Evolutionary conservation across 2,329 filamentous ascomycete species (phyloP), one percentile per base, ranked within the genome.

Genomic region (Xylaria sp.): DNA sequence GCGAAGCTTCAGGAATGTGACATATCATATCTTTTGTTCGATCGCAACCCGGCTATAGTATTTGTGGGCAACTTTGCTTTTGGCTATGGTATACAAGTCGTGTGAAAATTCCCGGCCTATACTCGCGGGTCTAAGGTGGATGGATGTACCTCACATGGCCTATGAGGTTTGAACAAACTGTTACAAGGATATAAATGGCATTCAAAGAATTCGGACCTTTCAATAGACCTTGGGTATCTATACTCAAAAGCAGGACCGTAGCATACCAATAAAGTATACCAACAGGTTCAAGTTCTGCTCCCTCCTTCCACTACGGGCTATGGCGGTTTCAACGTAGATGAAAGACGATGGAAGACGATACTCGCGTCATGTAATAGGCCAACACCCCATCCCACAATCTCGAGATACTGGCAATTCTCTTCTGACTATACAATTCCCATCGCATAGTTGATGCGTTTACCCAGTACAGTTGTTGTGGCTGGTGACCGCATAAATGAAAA

Each of bases 401-500:
- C 4, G 29, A 34, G 29, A 34, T 34, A 7, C 4, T 34, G 29
- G 11, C 29, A 34, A 7, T 34, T 34, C 9, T 13, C 5, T 34
- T 13, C n/a, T n/a, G 11, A 7, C 29, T 7, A 34, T 7, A 11
- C 24, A 9, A 34, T 13, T 13, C 16, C 29, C 11, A 6, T 34
- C 29, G 9, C 29, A 40, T 29, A 24, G 22, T 20, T 44, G 26
- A 21, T 2, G n/a, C 50, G 7, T 18, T 45, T 44, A 47, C 37
- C 39, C 48, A 47, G 16, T 43, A 29, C 20, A 38, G 29, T 9
- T 42, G 26, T 37, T 42, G 26, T 37, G 18, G 9, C 17, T 37
- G 7, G 11, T 13, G 21, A 8, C 21, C 39, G 47, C 22, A 44
- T 37, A 48, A 52, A 52, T 59, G 42, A 22, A 47, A 38, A n/a